Conservation (phyloP, 176 grass and related monocot species). For the Hordeum vulgare region DNA sequence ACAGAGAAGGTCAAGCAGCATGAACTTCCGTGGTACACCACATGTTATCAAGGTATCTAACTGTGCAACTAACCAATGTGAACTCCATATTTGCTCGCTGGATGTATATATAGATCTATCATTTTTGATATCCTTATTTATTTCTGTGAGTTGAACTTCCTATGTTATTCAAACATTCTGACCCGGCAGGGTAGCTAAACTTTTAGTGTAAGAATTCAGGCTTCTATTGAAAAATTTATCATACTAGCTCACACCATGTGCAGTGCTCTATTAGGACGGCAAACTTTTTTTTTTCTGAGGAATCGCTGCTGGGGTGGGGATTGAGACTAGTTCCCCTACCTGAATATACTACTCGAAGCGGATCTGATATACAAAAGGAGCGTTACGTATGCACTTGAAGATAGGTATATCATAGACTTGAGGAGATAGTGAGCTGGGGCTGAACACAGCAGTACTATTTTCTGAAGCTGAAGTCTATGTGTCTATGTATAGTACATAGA, state of each 20-base stretch:
- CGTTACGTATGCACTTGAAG: too few relatives aligned
- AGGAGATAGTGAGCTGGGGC: too few relatives aligned
- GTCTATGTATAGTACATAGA: too few relatives aligned
- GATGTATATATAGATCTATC: background rate
- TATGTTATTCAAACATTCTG: background rate
- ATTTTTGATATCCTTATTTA: background rate
- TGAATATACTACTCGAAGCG: too few relatives aligned
- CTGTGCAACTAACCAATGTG: background rate
- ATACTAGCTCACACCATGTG: background rate
- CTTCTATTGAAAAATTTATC: constrained; percentile 18
- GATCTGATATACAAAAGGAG: too few relatives aligned
- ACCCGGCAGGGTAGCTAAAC: background rate
- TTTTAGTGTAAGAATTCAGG: background rate
- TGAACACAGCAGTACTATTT: too few relatives aligned
- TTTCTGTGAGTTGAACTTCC: background rate
- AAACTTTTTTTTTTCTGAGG: background rate
- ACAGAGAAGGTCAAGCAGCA: constrained; percentile 67
- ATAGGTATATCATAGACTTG: too few relatives aligned
- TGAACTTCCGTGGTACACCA: constrained; percentile 70
- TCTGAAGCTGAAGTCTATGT: too few relatives aligned
- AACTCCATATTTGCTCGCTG: background rate
- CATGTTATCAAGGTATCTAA: constrained; percentile 84
- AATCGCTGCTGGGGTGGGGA: too few relatives aligned
- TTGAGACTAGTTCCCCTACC: too few relatives aligned
- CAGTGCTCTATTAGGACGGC: background rate